Evolutionary conservation across 192 early-diverging fungal species (phyloP), one percentile per base, ranked within the genome.

Genomic region (Coemansia sp.): DNA sequence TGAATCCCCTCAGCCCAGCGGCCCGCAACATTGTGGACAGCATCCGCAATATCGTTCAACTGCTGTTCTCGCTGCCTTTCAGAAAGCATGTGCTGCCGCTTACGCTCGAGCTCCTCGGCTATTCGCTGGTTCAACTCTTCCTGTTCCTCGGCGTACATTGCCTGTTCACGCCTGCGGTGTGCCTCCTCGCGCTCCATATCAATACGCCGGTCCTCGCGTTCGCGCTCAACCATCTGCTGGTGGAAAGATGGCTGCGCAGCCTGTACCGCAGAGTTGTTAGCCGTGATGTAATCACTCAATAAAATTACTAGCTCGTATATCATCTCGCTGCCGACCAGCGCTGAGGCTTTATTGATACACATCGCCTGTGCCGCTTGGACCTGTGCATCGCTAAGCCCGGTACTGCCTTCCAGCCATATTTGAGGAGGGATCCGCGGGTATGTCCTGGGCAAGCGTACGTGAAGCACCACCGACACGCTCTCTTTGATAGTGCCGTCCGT

Each of bases 401-500:
- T 64, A 3, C 70, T 58, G 28, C 74, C 69, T 25, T 78, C 69
- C 9, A 87, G 34, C 13, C 67, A 57, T 14, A 85, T 35, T 39
- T 85, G 80, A 1, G 87, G 86, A 40, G 73, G 67, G 18, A 67
- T 70, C 27, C 73, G 76, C 4, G 87, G 87, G 57, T 89, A 89
- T 5, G 85, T 78, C 50, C 79, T 81, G 11, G 85, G 72, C 44
- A 89, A 36, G 32, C 64, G 68, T n/a, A 79, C 46, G 7, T 45
- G 64, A 26, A 72, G 39, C 17, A 68, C 68, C 6, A 50, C 55
- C 5, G 48, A 66, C 9, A 72, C 65, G 19, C 59, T 49, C 29
- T 41, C 54, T 11, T 64, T 36, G 1, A 72, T 49, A 10, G 48
- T 44, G 22, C 58, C 53, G 15, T 79, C 65, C 2, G 65, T 52